phyloP scores from a whole-genome alignment of 306 rosid genomes.

The Quercus mongolica region DNA sequence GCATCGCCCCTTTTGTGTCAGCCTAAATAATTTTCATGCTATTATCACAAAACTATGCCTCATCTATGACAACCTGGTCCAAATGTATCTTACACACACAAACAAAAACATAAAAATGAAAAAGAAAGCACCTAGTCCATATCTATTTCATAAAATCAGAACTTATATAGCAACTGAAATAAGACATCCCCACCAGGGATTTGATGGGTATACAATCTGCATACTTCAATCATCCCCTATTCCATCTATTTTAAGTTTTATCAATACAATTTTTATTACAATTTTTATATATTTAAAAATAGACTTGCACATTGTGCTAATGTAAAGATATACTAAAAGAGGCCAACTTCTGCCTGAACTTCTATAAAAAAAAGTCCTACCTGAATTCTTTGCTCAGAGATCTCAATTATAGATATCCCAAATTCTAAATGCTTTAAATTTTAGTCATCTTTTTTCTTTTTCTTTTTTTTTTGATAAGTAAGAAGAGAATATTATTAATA shows the following conservation, averaged over 20 bases:
- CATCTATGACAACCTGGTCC: background rate
- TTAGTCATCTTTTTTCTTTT: background rate
- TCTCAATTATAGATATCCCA: background rate
- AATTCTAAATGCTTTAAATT: background rate
- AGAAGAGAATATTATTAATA: too few species aligned
- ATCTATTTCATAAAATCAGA: background rate
- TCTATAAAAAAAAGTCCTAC: background rate
- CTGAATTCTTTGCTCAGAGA: background rate
- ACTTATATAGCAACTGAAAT: too few species aligned
- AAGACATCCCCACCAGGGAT: too few species aligned
- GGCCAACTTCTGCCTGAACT: background rate
- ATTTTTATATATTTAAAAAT: background rate
- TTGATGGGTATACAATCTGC: too few species aligned
- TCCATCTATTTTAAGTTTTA: too few species aligned
- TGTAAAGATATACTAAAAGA: background rate
- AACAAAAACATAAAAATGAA: background rate
- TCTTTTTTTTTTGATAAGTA: too few species aligned
- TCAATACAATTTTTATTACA: too few species aligned
- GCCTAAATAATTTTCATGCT: too few species aligned
- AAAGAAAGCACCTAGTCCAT: background rate
- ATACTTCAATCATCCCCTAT: too few species aligned
- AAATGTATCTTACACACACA: background rate
- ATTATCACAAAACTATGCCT: background rate
- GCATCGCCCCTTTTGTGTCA: too few species aligned
- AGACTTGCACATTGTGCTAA: background rate